Percentiles rank a stretch among this genome's conserved stretches.
Conservation (phyloP, 1,139 yeast species). For the Diutina ranongensis region DNA sequence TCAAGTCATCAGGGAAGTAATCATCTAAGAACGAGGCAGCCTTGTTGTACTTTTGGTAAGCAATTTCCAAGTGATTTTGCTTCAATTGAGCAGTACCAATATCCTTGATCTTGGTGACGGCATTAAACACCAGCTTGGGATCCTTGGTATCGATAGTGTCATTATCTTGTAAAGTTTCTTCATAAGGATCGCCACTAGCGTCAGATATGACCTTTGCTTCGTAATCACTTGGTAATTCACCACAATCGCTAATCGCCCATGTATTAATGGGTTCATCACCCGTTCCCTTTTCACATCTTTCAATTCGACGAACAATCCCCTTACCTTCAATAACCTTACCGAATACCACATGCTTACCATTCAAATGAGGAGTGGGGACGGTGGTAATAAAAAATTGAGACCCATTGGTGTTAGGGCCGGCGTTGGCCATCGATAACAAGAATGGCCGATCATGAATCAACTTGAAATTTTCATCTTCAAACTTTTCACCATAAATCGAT, state of each 20-base stretch:
- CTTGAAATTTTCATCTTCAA: conserved; percentile 12
- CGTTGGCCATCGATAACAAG: conserved; percentile 12
- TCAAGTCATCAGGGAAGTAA: conserved; percentile 62
- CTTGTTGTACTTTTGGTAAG: conserved; percentile 61
- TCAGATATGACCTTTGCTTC: conserved; percentile 23
- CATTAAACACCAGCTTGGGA: conserved; percentile 55
- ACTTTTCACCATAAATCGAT: conserved; percentile 12
- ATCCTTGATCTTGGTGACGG: conserved; percentile 57
- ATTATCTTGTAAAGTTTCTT: conserved; percentile 67
- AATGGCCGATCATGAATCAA: conserved; percentile 12
- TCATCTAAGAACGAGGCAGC: conserved; percentile 59
- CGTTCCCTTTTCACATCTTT: conserved; percentile 14
- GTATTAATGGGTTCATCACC: conserved; percentile 10
- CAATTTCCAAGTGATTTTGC: conserved; percentile 40
- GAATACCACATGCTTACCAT: conserved; percentile 13
- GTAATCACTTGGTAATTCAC: conserved; percentile 37
- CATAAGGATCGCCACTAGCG: conserved; percentile 70
- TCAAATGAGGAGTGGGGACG: conserved; percentile 13
- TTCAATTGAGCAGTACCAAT: conserved; percentile 73
- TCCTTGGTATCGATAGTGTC: conserved; percentile 47
- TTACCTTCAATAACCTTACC: conserved; percentile 13
- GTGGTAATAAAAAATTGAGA: conserved; percentile 13
- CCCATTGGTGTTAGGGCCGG: conserved; percentile 13
- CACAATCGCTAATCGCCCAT: conserved; percentile 12
- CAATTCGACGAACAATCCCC: conserved; percentile 11